Evolutionary conservation across 2,329 filamentous ascomycete species (phyloP).

Genomic region (Aspergillus melleus): DNA sequence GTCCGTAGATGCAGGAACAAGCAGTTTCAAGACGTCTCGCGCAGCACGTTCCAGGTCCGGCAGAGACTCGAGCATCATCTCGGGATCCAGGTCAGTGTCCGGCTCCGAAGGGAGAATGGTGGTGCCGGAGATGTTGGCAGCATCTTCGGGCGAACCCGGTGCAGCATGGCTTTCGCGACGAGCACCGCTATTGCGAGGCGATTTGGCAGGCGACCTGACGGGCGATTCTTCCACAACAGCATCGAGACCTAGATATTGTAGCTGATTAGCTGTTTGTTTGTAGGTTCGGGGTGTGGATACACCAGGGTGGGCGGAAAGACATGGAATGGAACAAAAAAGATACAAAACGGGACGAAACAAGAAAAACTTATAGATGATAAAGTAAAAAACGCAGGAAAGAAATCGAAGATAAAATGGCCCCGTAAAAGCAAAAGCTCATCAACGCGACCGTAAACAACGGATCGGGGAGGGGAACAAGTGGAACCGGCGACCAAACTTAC

Average conservation of each 20-base stretch:
- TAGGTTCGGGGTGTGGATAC: not conserved
- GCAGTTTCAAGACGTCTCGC: slow-evolving; percentile 36
- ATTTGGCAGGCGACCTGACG: slow-evolving; percentile 5
- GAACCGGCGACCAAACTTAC: not conserved
- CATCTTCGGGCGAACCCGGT: slow-evolving; percentile 30
- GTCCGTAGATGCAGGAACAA: slow-evolving; percentile 31
- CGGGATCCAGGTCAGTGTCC: slow-evolving; percentile 31
- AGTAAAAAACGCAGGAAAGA: not conserved
- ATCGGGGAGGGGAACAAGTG: not conserved
- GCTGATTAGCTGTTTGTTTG: not conserved
- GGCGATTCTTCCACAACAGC: slow-evolving; percentile 23
- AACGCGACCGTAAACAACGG: not conserved
- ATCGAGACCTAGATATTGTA: slow-evolving; percentile 13
- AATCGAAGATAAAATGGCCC: not conserved
- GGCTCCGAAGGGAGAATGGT: slow-evolving; percentile 34
- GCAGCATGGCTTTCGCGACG: slow-evolving; percentile 13
- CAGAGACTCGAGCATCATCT: slow-evolving; percentile 41
- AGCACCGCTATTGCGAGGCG: slow-evolving; percentile 11
- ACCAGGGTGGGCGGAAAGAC: not conserved
- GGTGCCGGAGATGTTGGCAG: slow-evolving; percentile 36
- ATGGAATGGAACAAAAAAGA: not conserved
- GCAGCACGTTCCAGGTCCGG: slow-evolving; percentile 38
- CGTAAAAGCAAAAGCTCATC: not conserved
- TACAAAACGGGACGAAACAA: not conserved
- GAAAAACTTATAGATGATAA: not conserved